Percentiles rank a stretch among this genome's conserved stretches.
Evolutionary conservation across 495 filamentous ascomycete genomes (phyloP).

Genomic region (Penicillium longicatenatum): DNA sequence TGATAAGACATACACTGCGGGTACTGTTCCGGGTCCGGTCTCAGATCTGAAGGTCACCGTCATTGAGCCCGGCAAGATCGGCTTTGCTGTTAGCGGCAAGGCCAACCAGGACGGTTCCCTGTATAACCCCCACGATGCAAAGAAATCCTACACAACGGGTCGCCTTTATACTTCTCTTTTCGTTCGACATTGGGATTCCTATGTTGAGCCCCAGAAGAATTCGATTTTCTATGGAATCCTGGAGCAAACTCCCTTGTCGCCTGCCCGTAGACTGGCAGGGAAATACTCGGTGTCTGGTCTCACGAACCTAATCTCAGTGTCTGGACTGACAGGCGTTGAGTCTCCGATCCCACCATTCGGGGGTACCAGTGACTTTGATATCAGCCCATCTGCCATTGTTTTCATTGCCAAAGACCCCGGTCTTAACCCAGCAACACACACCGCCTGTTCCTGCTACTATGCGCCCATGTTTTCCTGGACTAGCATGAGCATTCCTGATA

Average conservation of each 20-base stretch:
- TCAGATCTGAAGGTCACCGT: conserved; percentile 72
- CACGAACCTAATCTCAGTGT: conserved; percentile 50
- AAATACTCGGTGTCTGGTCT: conserved; percentile 50
- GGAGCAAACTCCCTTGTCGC: conserved; percentile 45
- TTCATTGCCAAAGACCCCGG: conserved; percentile 86
- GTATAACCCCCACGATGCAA: conserved; percentile 56
- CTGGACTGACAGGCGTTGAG: conserved; percentile 47
- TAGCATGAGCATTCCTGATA: conserved; percentile 50
- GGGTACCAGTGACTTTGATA: conserved; percentile 60
- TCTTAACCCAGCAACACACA: conserved; percentile 76
- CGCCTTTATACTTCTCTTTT: conserved; percentile 57
- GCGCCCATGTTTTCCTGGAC: conserved; percentile 62
- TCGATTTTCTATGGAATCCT: conserved; percentile 74
- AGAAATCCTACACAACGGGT: conserved; percentile 53
- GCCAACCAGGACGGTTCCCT: conserved; percentile 58
- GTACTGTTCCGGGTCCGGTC: conserved; percentile 64
- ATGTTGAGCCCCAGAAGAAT: conserved; percentile 62
- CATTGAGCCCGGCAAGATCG: conserved; percentile 63
- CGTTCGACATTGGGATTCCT: conserved; percentile 66
- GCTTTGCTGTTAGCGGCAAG: conserved; percentile 67
- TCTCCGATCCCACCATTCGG: conserved; percentile 62
- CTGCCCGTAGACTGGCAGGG: conserved; percentile 38
- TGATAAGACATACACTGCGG: conserved; percentile 60
- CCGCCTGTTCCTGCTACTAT: conserved; percentile 66
- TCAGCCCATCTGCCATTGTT: conserved; percentile 59